These are phyloP conservation scores for Knufia petricola DNA, from an alignment of 2,329 filamentous ascomycete species.

Conservation along the genomic window DNA sequence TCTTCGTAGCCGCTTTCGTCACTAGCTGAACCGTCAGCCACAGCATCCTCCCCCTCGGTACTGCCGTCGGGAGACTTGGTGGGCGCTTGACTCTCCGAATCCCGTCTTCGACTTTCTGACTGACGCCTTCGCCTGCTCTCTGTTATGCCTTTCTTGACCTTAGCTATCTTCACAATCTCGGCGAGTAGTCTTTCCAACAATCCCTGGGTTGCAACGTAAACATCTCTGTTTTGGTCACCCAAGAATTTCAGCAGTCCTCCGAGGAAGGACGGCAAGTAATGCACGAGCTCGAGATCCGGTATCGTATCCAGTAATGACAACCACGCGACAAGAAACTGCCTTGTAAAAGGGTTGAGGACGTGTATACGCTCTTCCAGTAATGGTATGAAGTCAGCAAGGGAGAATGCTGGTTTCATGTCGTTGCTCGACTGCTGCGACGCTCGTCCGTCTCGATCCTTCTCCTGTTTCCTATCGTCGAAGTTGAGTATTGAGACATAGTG, in stretches of 20 bases:
- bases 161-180: slow-evolving; percentile 90
- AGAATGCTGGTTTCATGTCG: slow-evolving; percentile 78
- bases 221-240: slow-evolving; percentile 81
- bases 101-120: slow-evolving; percentile 10
- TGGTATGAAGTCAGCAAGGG: slow-evolving; percentile 80
- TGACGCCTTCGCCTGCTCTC: slow-evolving; percentile 68
- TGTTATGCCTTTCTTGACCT: slow-evolving; percentile 81
- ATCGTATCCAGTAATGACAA: slow-evolving; percentile 91
- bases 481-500: slow-evolving; percentile 89
- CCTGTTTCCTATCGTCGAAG: slow-evolving; percentile 41
- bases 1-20: slow-evolving; percentile 46
- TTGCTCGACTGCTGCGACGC: slow-evolving; percentile 28
- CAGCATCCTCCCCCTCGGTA: slow-evolving; percentile 21
- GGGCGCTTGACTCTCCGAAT: slow-evolving; percentile 24
- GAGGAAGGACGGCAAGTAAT: slow-evolving; percentile 84
- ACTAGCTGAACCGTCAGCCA: slow-evolving; percentile 31
- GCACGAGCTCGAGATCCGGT: slow-evolving; percentile 87
- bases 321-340: slow-evolving; percentile 93
- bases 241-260: slow-evolving; percentile 84
- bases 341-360: slow-evolving; percentile 87
- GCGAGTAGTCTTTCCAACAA: slow-evolving; percentile 81
- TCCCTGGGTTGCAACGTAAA: slow-evolving; percentile 85
- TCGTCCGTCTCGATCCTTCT: slow-evolving; percentile 27
- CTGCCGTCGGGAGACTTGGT: slow-evolving; percentile 21
- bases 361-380: slow-evolving; percentile 88